Evolutionary conservation across 148 eudicot species (phyloP).

Genomic region (Gaultheria prostrata): DNA sequence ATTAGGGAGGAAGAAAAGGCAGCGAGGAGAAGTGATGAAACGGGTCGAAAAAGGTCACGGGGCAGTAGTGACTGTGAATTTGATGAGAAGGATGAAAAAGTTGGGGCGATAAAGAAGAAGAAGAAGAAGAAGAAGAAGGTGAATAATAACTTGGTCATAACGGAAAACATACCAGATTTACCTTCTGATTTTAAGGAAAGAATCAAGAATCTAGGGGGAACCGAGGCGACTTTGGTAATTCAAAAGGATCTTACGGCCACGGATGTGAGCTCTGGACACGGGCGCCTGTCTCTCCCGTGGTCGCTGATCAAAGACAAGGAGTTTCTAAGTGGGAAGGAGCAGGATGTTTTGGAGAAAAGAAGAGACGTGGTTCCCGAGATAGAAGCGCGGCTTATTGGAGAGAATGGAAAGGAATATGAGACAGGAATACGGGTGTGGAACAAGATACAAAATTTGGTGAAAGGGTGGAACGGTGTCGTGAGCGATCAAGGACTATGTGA

Average conservation of each 20-base stretch:
- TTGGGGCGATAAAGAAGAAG: too few species aligned
- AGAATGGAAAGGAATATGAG: background rate
- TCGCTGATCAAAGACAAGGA: background rate
- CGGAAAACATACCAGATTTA: too few species aligned
- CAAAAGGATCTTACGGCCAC: too few species aligned
- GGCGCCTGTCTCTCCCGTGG: too few species aligned
- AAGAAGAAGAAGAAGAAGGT: too few species aligned
- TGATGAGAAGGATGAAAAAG: background rate
- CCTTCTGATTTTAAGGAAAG: too few species aligned
- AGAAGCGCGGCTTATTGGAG: background rate
- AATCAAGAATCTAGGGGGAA: too few species aligned
- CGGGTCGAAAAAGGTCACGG: background rate
- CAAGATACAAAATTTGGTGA: background rate
- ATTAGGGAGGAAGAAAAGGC: background rate
- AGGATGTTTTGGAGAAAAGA: background rate
- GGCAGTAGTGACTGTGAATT: background rate
- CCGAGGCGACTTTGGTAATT: too few species aligned
- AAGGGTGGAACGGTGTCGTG: background rate
- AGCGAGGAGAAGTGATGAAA: background rate
- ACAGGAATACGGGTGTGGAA: background rate
- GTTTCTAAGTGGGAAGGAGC: background rate
- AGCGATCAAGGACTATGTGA: background rate
- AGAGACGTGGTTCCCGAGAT: background rate
- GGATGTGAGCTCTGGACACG: too few species aligned
- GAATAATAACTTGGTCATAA: too few species aligned